phyloP scores from a whole-genome alignment of 106 monocot genomes.

The Hemerocallis citrina region DNA sequence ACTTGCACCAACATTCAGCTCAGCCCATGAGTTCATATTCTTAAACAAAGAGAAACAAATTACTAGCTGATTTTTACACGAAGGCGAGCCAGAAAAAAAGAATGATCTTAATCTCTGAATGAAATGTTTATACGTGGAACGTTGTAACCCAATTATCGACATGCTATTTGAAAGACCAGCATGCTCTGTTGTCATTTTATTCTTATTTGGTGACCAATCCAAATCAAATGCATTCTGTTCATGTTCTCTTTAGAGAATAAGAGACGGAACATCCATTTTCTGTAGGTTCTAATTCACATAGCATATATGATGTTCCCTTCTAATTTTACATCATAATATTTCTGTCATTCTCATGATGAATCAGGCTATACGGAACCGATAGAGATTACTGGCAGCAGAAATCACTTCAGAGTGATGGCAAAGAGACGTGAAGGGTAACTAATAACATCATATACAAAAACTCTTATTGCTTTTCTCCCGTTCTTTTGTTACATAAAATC shows the following conservation, averaged over 20 bases:
- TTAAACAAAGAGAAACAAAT: not conserved
- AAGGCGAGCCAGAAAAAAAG: not conserved
- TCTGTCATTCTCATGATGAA: not conserved
- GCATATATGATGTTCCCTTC: too few relatives aligned
- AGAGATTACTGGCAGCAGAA: slow-evolving; percentile 19
- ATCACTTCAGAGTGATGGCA: slow-evolving; percentile 13
- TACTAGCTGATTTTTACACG: not conserved
- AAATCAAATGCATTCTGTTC: not conserved
- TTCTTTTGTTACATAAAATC: too few relatives aligned
- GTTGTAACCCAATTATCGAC: not conserved
- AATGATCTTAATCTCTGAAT: not conserved
- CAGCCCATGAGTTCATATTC: not conserved
- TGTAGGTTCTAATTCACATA: not conserved
- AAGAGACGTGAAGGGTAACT: not conserved
- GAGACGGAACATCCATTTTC: not conserved
- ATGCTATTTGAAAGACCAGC: not conserved
- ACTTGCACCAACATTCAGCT: not conserved
- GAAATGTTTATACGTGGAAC: not conserved
- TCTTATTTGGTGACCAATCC: not conserved
- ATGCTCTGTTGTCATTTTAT: not conserved
- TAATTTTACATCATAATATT: not conserved
- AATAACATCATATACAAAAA: too few relatives aligned
- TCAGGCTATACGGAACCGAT: slow-evolving; percentile 43
- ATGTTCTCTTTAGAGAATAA: too few relatives aligned
- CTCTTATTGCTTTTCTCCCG: too few relatives aligned